Evolutionary conservation across 2,329 filamentous ascomycete genomes (phyloP).

Genomic region (Trichophyton mentagrophytes): DNA sequence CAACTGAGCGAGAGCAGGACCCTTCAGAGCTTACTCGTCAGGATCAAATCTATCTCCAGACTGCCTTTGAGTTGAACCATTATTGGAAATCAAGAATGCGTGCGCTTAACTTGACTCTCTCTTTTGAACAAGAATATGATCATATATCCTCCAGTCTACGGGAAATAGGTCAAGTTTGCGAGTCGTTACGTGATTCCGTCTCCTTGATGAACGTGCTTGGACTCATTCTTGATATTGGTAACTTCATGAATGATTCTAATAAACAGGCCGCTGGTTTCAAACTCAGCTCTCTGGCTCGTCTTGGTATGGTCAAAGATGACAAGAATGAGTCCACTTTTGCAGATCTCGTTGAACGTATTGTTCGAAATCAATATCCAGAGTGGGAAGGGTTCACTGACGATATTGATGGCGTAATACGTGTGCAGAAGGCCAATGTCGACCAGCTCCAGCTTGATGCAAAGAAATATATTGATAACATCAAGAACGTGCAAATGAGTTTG

Average conservation of each 20-base stretch:
- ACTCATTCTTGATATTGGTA: constrained; percentile 92
- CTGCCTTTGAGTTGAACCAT: constrained; percentile 85
- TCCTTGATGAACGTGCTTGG: constrained; percentile 92
- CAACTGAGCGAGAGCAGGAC: constrained; percentile 69
- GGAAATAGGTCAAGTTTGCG: constrained; percentile 74
- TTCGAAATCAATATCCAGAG: constrained; percentile 89
- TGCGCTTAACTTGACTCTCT: constrained; percentile 70
- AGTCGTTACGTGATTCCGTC: constrained; percentile 80
- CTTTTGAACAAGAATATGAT: constrained; percentile 79
- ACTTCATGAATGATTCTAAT: constrained; percentile 99
- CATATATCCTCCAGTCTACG: constrained; percentile 76
- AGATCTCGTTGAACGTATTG: constrained; percentile 90
- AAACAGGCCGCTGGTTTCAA: constrained; percentile 98
- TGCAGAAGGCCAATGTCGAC: constrained; percentile 90
- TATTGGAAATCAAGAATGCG: constrained; percentile 99
- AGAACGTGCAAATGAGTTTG: constrained; percentile 81
- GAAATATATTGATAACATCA: constrained; percentile 88
- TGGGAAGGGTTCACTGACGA: constrained; percentile 84
- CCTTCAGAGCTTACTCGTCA: constrained; percentile 79
- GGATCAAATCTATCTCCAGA: constrained; percentile 89
- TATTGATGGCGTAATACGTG: constrained; percentile 62
- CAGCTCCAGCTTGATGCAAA: constrained; percentile 76
- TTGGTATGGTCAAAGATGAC: constrained; percentile 98
- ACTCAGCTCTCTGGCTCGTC: constrained; percentile 76
- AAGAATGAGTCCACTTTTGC: constrained; percentile 96